Conservation (phyloP, 306 rosid species). For the Ziziphus jujuba region DNA sequence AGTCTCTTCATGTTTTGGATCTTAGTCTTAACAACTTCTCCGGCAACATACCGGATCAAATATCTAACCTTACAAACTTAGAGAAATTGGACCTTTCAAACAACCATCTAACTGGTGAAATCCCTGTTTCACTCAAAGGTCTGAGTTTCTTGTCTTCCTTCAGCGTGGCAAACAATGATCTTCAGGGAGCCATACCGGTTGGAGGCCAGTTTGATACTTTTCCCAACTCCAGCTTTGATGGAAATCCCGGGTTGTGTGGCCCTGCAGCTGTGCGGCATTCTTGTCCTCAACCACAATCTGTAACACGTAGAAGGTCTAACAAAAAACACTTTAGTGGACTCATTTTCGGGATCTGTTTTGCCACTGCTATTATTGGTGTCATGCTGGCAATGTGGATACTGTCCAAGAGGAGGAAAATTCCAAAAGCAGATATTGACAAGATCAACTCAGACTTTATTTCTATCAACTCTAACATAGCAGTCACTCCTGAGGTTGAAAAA, state of each 20-base stretch:
- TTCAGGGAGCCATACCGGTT: constrained; percentile 70
- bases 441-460: constrained; percentile 64
- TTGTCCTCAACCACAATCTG: constrained; percentile 37
- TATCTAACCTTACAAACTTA: constrained; percentile 64
- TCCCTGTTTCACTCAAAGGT: constrained; percentile 65
- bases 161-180: constrained; percentile 74
- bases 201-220: constrained; percentile 88
- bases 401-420: constrained; percentile 80
- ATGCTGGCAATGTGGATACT: constrained; percentile 66
- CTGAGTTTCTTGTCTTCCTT: constrained; percentile 83
- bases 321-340: constrained; percentile 49
- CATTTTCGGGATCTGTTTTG: constrained; percentile 41
- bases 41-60: constrained; percentile 65
- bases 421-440: constrained; percentile 67
- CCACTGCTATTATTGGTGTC: constrained; percentile 41
- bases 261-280: constrained; percentile 44
- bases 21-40: constrained; percentile 66
- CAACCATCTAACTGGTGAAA: constrained; percentile 70
- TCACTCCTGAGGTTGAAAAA: constrained; percentile 58
- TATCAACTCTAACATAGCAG: constrained; percentile 41
- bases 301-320: constrained; percentile 31
- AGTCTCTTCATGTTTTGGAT: constrained; percentile 60
- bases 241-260: constrained; percentile 69
- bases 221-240: constrained; percentile 60
- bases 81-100: constrained; percentile 76